phyloP scores from a whole-genome alignment of 176 grass and related monocot genomes.

The Poa pratensis region DNA sequence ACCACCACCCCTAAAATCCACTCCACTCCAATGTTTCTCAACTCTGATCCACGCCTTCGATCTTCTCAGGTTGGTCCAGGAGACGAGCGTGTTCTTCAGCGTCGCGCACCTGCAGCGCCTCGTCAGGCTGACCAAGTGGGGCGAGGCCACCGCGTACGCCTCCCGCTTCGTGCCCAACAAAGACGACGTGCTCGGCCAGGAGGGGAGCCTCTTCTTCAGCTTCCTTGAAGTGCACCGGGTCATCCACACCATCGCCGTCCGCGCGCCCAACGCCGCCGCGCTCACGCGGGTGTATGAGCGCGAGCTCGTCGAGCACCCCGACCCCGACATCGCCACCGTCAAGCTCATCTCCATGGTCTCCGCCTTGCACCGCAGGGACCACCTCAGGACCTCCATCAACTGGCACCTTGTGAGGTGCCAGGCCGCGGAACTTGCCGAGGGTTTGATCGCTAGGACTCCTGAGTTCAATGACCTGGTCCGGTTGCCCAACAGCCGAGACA shows the following conservation, averaged over 20 bases:
- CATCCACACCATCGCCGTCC: neutral
- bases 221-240: neutral
- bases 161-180: slow-evolving; percentile 4
- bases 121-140: neutral
- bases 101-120: slow-evolving; percentile 27
- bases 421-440: slow-evolving; percentile 3
- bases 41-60: neutral
- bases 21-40: too few species aligned
- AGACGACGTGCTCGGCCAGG: neutral
- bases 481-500: slow-evolving; percentile 3
- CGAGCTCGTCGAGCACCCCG: neutral
- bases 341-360: neutral
- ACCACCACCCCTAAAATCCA: neutral
- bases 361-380: neutral
- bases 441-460: slow-evolving; percentile 11
- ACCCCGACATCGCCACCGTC: neutral
- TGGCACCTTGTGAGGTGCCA: neutral
- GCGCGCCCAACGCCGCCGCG: neutral
- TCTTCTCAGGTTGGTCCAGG: neutral
- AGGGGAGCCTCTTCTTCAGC: neutral
- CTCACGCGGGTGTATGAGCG: neutral
- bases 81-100: neutral
- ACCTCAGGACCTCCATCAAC: neutral
- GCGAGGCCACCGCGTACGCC: slow-evolving; percentile 15
- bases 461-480: slow-evolving; percentile 29